Evolutionary conservation across 306 rosid species (phyloP).

Genomic region (Betula pendula): DNA sequence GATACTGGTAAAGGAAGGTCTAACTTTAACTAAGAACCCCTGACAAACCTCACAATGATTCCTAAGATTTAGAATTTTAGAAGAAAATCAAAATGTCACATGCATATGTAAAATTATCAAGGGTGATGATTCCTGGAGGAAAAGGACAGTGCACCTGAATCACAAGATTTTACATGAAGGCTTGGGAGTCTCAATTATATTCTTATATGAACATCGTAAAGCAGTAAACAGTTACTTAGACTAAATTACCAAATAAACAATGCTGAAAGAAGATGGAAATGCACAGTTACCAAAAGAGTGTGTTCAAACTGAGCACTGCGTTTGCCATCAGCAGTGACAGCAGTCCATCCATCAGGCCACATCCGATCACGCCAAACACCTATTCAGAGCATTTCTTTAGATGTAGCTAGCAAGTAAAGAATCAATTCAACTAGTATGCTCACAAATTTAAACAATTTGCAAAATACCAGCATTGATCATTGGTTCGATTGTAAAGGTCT

Average conservation of each 20-base stretch:
- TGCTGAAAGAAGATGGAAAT: background rate
- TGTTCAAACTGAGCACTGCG: constrained; percentile 99
- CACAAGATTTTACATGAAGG: background rate
- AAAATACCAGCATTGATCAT: constrained; percentile 87
- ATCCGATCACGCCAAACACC: constrained; percentile 92
- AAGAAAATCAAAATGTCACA: background rate
- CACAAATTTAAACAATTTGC: background rate
- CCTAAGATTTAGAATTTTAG: background rate
- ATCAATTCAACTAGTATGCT: background rate
- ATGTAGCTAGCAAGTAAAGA: background rate
- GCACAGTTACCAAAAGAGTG: constrained; percentile 73
- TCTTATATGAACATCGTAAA: background rate
- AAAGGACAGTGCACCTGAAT: background rate
- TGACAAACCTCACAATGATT: background rate
- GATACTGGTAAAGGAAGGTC: background rate
- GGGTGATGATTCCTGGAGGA: background rate
- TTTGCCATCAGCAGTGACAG: constrained; percentile 77
- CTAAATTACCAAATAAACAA: background rate
- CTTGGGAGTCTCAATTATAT: background rate
- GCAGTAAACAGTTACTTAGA: background rate
- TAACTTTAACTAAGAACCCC: background rate
- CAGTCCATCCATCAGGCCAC: constrained; percentile 99
- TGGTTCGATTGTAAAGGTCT: constrained; percentile 91
- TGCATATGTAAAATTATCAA: background rate
- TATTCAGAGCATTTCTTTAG: constrained; percentile 23